Percentiles rank a stretch among this genome's conserved stretches.
Evolutionary conservation across 352 stramenopile species (phyloP).

Genomic region (Phytophthora cryptogea): DNA sequence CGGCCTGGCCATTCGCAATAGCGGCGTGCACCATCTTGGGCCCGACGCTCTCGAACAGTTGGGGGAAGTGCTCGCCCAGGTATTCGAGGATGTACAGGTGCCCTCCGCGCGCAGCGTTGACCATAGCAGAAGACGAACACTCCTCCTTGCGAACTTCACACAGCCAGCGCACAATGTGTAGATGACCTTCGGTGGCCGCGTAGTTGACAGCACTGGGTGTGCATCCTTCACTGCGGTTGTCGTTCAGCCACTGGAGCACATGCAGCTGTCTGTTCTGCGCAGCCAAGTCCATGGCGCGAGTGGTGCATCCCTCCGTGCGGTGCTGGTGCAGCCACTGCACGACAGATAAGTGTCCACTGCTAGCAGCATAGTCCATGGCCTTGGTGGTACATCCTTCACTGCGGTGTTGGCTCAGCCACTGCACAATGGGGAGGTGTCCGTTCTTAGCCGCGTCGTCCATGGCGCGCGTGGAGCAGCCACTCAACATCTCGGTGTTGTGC

Average conservation of each 20-base stretch:
- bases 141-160: conserved; percentile 52
- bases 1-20: conserved; percentile 60
- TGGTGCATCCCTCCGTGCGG: conserved; percentile 50
- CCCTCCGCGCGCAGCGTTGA: conserved; percentile 59
- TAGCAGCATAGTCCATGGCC: conserved; percentile 67
- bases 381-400: conserved; percentile 64
- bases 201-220: conserved; percentile 70
- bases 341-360: conserved; percentile 53
- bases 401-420: conserved; percentile 66
- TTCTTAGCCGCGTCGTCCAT: conserved; percentile 71
- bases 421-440: conserved; percentile 47
- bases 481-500: conserved; percentile 48
- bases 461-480: conserved; percentile 54
- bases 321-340: conserved; percentile 66
- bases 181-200: conserved; percentile 52
- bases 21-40: conserved; percentile 69
- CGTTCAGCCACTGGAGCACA: conserved; percentile 73
- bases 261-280: conserved; percentile 63
- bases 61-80: conserved; percentile 44
- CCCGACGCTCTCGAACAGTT: conserved; percentile 53
- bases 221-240: conserved; percentile 68
- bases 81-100: conserved; percentile 69
- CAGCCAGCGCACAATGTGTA: conserved; percentile 66
- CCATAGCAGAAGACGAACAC: conserved; percentile 56
- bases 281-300: conserved; percentile 67